Base-by-base conservation (phyloP, 768 basidiomycete genomes). In the Lepiota brunneoincarnata region DNA sequence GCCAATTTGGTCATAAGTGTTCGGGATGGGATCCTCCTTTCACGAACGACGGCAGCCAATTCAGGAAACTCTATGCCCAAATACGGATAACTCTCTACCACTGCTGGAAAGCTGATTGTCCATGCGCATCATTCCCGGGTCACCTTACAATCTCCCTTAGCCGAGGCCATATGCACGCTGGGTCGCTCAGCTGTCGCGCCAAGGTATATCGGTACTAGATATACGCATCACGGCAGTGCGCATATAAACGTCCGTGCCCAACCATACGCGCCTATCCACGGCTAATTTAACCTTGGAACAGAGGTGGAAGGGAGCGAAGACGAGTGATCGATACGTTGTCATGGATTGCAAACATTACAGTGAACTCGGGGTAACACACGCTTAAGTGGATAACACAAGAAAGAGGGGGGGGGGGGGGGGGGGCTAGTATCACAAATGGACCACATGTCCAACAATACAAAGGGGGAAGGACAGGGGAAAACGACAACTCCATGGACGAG, bases 31-130 rank as follows among this genome's bases (percentile, higher is more conserved):
- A n/a, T n/a, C n/a, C n/a, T n/a, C n/a, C 31, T 9, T 9, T 3
- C 31, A 10, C 2, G 7, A 3, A 31, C 31, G 31, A 42, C 28
- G 15, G 18, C 28, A 26, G 14, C 50, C 50, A 51, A 35, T 51
- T 51, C 50, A 42, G 50, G 50, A 41, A 51, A 51, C 34, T 21
- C 11, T 17, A 51, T 51, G 50, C 39, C 50, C 50, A 42, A 42
- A 42, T 51, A n/a, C 18, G 40, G 50, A 18, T 28, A n/a, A 17
- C 28, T 51, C 26, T 26, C 35, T 10, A 20, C 17, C 38, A 15
- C 21, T n/a, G 35, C 14, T 31, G 31, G 31, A 31, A 4, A 31
- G 4, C 31, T 1, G 31, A 31, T 3, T 6, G 2, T 15, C 5
- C 39, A 18, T 40, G 23, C n/a, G 18, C 26, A n/a, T n/a, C n/a